Evolutionary conservation across 2,329 filamentous ascomycete genomes (phyloP).

Genomic region (Xylariaceae sp.): DNA sequence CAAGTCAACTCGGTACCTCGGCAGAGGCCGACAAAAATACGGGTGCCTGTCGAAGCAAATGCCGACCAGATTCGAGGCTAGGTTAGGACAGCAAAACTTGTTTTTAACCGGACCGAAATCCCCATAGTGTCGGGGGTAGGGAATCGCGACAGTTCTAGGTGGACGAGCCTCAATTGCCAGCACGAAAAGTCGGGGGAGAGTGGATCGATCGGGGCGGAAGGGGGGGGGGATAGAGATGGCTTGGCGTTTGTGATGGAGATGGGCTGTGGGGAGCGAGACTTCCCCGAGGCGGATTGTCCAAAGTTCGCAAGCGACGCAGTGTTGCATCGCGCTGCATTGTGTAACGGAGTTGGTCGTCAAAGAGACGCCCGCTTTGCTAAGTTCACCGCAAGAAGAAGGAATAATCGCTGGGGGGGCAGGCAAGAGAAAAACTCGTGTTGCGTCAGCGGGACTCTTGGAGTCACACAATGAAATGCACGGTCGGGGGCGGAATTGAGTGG

Average conservation of each 20-base stretch:
- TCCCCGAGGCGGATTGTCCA: too few relatives aligned
- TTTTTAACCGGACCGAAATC: neutral
- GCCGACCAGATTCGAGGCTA: neutral
- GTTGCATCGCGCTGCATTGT: neutral
- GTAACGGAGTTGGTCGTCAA: neutral
- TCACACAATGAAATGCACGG: too few relatives aligned
- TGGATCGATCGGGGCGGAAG: neutral
- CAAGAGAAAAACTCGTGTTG: neutral
- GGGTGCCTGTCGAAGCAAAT: neutral
- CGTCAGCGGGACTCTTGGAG: constrained; percentile 4
- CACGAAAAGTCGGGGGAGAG: constrained; percentile 14
- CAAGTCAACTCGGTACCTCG: neutral
- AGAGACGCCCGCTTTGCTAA: constrained; percentile 15
- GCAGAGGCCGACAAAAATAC: neutral
- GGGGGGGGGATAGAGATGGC: neutral
- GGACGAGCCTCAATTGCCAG: constrained; percentile 3
- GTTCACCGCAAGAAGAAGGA: constrained; percentile 25
- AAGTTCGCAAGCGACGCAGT: too few relatives aligned
- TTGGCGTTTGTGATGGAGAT: constrained; percentile 6
- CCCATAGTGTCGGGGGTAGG: neutral
- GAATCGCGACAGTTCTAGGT: constrained; percentile 17
- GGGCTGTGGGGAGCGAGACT: too few relatives aligned
- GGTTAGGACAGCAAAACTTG: neutral
- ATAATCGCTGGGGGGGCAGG: neutral
- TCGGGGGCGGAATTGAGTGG: constrained; percentile 16